phyloP scores from a whole-genome alignment of 1,284 basidiomycete species.

The Fistulinella staudtii region DNA sequence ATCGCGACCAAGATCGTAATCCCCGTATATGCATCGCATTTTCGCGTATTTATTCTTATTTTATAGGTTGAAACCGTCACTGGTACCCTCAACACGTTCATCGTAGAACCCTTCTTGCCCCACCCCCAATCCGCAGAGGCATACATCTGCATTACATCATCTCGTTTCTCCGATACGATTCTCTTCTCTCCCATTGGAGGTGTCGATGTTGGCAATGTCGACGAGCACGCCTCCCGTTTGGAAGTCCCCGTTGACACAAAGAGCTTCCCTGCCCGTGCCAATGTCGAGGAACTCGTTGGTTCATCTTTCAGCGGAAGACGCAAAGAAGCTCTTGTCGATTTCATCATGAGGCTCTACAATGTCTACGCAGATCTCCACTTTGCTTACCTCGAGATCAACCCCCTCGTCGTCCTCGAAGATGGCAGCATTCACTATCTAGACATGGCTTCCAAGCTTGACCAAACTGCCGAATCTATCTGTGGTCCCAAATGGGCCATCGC shows the following conservation, averaged over 20 bases:
- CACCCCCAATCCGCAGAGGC: slow-evolving; percentile 94
- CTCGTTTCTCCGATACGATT: slow-evolving; percentile 92
- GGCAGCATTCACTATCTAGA: slow-evolving; percentile 93
- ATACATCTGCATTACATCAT: slow-evolving; percentile 98
- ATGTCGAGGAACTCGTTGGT: slow-evolving; percentile 77
- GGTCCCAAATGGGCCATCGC: slow-evolving; percentile 99
- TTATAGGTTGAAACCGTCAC: slow-evolving; percentile 86
- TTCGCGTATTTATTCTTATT: slow-evolving; percentile 14
- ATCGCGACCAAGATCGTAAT: slow-evolving; percentile 11
- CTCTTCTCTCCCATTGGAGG: slow-evolving; percentile 99
- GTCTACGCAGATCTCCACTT: slow-evolving; percentile 98
- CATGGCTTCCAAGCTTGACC: slow-evolving; percentile 99
- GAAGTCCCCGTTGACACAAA: slow-evolving; percentile 71
- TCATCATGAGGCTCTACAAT: slow-evolving; percentile 91
- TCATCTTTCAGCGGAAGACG: slow-evolving; percentile 68
- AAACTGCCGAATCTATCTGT: slow-evolving; percentile 97
- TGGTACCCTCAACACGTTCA: slow-evolving; percentile 95
- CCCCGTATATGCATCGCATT: not conserved
- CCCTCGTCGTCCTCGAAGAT: slow-evolving; percentile 90
- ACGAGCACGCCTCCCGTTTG: slow-evolving; percentile 94
- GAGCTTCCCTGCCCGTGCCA: slow-evolving; percentile 77
- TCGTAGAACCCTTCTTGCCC: slow-evolving; percentile 97
- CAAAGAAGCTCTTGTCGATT: slow-evolving; percentile 88
- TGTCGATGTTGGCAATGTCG: slow-evolving; percentile 98
- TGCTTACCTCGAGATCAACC: slow-evolving; percentile 99